Percentiles rank a stretch among this genome's conserved stretches.
Conservation (phyloP, 2,329 filamentous ascomycete genomes). For the Orbilia brochopaga region DNA sequence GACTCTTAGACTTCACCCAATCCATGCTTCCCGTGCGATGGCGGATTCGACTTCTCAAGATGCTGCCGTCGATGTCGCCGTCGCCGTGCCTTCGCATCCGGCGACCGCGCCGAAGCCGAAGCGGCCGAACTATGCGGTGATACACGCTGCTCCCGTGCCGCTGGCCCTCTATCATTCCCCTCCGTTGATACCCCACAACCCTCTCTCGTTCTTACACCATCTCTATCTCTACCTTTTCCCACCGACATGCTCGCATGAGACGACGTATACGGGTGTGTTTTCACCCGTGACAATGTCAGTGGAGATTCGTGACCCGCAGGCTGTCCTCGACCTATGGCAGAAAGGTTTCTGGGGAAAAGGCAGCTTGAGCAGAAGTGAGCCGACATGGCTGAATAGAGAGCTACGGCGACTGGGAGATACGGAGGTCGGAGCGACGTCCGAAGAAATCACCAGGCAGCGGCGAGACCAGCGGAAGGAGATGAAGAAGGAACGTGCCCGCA, state of each 20-base stretch:
- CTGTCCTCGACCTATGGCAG: slow-evolving; percentile 86
- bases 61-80: slow-evolving; percentile 50
- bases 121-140: slow-evolving; percentile 70
- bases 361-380: slow-evolving; percentile 88
- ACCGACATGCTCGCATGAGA: slow-evolving; percentile 68
- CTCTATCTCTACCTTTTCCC: slow-evolving; percentile 74
- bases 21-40: slow-evolving; percentile 32
- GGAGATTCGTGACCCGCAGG: slow-evolving; percentile 76
- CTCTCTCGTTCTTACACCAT: slow-evolving; percentile 82
- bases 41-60: slow-evolving; percentile 49
- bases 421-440: slow-evolving; percentile 75
- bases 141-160: slow-evolving; percentile 82
- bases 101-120: slow-evolving; percentile 57
- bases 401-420: slow-evolving; percentile 67
- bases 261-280: slow-evolving; percentile 76
- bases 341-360: slow-evolving; percentile 98
- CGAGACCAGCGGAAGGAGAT: slow-evolving; percentile 80
- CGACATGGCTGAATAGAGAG: slow-evolving; percentile 86
- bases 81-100: slow-evolving; percentile 44
- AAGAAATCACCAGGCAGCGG: slow-evolving; percentile 77
- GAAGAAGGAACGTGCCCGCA: slow-evolving; percentile 89
- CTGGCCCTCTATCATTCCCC: slow-evolving; percentile 83
- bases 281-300: slow-evolving; percentile 81
- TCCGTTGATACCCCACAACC: slow-evolving; percentile 87
- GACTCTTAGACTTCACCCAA: too few species aligned